Percentiles rank a stretch among this genome's conserved stretches.
phyloP scores from a whole-genome alignment of 305 asterid species.

The Fraxinus floribunda region DNA sequence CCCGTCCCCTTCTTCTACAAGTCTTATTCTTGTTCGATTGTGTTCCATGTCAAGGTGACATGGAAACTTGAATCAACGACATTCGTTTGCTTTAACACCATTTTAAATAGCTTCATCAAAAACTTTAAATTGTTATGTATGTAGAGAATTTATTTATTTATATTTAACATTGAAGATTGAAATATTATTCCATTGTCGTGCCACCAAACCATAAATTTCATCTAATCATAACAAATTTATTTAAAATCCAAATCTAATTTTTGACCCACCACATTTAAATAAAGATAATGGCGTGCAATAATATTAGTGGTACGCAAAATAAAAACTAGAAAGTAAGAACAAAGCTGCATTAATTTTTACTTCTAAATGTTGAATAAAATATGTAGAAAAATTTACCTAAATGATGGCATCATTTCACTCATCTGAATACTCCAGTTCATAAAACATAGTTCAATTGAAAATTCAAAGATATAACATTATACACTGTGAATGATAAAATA shows the following conservation, averaged over 20 bases:
- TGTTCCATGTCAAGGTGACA: background rate
- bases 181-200: background rate
- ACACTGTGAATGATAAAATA: conserved; percentile 2
- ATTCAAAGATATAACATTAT: conserved; percentile 15
- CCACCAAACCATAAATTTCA: background rate
- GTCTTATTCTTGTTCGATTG: background rate
- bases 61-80: background rate
- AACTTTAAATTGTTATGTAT: background rate
- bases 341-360: conserved; percentile 1
- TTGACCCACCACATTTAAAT: background rate
- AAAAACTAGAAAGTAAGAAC: background rate
- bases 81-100: background rate
- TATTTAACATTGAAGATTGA: background rate
- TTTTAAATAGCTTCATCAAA: background rate
- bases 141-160: background rate
- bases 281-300: background rate
- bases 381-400: background rate
- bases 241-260: background rate
- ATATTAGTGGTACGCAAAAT: background rate
- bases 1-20: background rate
- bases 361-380: conserved; percentile 15
- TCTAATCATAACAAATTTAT: background rate
- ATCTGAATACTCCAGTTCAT: background rate
- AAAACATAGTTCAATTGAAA: conserved; percentile 1
- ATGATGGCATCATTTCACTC: conserved; percentile 2